Evolutionary conservation across 805 yeast species (phyloP).

Genomic region (Naumovozyma dairenensis): DNA sequence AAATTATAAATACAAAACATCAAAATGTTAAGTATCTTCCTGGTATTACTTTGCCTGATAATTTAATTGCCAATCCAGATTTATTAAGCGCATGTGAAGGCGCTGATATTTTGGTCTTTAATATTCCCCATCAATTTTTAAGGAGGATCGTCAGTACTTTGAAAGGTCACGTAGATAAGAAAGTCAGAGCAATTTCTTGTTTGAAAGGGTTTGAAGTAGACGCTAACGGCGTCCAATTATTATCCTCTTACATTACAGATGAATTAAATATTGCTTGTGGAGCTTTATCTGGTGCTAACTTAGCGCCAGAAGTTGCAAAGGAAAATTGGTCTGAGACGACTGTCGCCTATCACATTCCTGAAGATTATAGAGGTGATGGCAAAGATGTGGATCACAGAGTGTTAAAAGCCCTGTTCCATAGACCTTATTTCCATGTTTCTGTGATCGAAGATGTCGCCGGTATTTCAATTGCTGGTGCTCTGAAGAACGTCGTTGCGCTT

Average conservation of each 20-base stretch:
- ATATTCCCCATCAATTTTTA: conserved; percentile 94
- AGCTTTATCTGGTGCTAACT: conserved; percentile 91
- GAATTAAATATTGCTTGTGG: conserved; percentile 85
- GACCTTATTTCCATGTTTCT: conserved; percentile 94
- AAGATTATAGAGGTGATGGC: conserved; percentile 38
- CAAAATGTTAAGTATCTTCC: conserved; percentile 93
- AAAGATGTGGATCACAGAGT: conserved; percentile 53
- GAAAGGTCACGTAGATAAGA: conserved; percentile 59
- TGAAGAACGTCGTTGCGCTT: conserved; percentile 88
- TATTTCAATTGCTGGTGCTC: conserved; percentile 91
- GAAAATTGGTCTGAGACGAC: conserved; percentile 97
- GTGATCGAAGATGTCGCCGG: conserved; percentile 91
- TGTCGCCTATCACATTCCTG: conserved; percentile 74
- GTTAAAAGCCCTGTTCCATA: conserved; percentile 78
- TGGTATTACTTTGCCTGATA: conserved; percentile 71
- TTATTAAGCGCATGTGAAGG: conserved; percentile 62
- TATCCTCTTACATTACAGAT: conserved; percentile 70
- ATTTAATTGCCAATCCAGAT: conserved; percentile 80
- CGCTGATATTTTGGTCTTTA: conserved; percentile 82
- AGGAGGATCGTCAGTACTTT: conserved; percentile 67
- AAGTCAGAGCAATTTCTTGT: conserved; percentile 84
- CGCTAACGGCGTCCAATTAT: conserved; percentile 71
- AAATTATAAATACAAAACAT: conserved; percentile 79
- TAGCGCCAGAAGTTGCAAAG: conserved; percentile 93
- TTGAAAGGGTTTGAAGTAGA: conserved; percentile 89